Evolutionary conservation across 495 filamentous ascomycete genomes (phyloP), one percentile per base, ranked within the genome.

Genomic region (Glutinoglossum americanum): DNA sequence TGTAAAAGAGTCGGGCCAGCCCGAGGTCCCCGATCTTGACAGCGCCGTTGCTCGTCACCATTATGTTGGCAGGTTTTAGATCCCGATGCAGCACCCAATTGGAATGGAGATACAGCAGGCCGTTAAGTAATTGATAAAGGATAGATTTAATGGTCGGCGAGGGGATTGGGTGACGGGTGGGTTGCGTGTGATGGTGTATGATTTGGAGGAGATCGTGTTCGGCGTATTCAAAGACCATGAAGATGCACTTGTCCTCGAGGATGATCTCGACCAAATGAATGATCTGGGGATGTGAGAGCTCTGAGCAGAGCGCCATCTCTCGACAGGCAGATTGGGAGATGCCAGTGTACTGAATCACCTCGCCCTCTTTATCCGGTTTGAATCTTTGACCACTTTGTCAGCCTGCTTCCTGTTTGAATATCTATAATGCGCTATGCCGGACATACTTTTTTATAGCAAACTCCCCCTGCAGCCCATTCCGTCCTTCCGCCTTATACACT

Each of bases 181-280:
- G 84, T 59, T 93, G 86, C 1, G 87, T 90, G 71, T 99, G 92
- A 64, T 96, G 88, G 66, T 99, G 92, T 63, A 99, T 95, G 60
- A 99, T 97, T 69, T 97, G 93, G 8, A 99, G 75, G 45, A 99
- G 74, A 67, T 99, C 92, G 69, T 88, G 92, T 69, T 99, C 92
- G 62, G 89, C 90, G 66, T 95, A 99, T 69, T 97, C 92, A 65
- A 99, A 99, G 21, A 99, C 89, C 87, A 99, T 99, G 70, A 89
- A 97, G 65, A 99, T 99, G 72, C 89, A 96, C 71, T 96, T 97
- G 69, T 94, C 88, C 70, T 99, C 89, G 15, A 99, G 74, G 65
- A 97, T 96, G 64, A 96, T 99, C 68, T 99, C 92, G 62, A 90
- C 79, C 30, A 95, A 76, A 59, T 83, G 79, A 64, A 99, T 90